Percentiles rank a stretch among this genome's conserved stretches.
Conservation (phyloP, 305 asterid genomes). For the Fraxinus greggii region DNA sequence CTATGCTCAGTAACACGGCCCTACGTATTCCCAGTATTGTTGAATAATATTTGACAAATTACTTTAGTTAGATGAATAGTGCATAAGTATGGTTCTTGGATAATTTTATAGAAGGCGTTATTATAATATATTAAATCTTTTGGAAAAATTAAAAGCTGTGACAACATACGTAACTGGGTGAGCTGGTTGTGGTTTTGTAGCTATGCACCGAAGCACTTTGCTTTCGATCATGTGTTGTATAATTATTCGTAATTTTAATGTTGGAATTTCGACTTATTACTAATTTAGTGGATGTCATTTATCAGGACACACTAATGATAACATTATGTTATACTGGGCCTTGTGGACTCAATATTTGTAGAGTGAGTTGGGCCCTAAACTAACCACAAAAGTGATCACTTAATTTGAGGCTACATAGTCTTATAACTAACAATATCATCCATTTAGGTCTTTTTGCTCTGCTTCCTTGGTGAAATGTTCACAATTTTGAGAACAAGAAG, state of each 20-base stretch:
- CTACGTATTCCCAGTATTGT: not conserved
- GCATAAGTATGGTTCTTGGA: not conserved
- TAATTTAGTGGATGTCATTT: not conserved
- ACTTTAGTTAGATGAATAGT: not conserved
- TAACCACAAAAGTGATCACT: not conserved
- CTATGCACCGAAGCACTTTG: not conserved
- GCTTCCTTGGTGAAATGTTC: not conserved
- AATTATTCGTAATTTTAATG: not conserved
- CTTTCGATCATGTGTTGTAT: not conserved
- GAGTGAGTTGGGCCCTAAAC: not conserved
- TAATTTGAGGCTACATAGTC: not conserved
- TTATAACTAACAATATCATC: not conserved
- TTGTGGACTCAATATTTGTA: not conserved
- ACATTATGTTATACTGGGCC: not conserved
- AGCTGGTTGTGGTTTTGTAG: constrained; percentile 1
- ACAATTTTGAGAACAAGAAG: not conserved
- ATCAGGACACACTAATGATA: not conserved
- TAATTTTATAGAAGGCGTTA: not conserved
- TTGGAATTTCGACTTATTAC: not conserved
- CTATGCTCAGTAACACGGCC: not conserved
- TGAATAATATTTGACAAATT: not conserved
- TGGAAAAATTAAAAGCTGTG: not conserved
- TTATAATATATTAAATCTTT: not conserved
- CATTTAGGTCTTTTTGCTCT: not conserved
- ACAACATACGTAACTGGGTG: not conserved